Conservation (phyloP, 1,284 basidiomycete species). For the Sporisorium iseilematis-ciliati region DNA sequence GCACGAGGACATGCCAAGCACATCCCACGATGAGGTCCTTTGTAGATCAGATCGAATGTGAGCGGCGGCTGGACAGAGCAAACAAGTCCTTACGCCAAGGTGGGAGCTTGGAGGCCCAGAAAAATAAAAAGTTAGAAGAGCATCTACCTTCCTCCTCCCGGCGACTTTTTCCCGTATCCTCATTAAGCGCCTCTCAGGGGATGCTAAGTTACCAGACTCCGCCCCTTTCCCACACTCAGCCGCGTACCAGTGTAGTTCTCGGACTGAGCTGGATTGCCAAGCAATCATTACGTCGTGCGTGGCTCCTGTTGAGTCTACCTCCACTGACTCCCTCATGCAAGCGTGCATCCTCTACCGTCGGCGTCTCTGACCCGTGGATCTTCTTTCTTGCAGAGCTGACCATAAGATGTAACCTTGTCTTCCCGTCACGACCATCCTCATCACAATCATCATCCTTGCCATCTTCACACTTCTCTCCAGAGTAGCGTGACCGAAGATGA, state of each 20-base stretch:
- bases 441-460: conserved; percentile 7
- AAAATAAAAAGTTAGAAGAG: conserved; percentile 14
- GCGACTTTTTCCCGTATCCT: conserved; percentile 5
- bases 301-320: too few relatives aligned
- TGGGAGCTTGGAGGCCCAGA: neutral
- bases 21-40: too few relatives aligned
- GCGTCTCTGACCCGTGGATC: too few relatives aligned
- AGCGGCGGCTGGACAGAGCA: neutral
- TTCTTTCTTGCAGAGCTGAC: too few relatives aligned
- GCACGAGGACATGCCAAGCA: too few relatives aligned
- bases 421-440: neutral
- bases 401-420: neutral
- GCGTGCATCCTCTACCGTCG: too few relatives aligned
- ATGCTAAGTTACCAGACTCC: neutral
- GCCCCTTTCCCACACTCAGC: too few relatives aligned
- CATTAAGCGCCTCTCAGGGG: neutral
- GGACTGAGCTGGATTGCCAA: conserved; percentile 1
- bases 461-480: neutral
- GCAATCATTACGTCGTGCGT: neutral
- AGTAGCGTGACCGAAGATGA: neutral
- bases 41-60: neutral
- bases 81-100: neutral
- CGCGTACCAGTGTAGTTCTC: too few relatives aligned
- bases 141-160: conserved; percentile 10
- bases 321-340: too few relatives aligned